Percentiles rank a stretch among this genome's conserved stretches.
Conservation (phyloP, 257 asterid genomes). For the Fraxinus americana region DNA sequence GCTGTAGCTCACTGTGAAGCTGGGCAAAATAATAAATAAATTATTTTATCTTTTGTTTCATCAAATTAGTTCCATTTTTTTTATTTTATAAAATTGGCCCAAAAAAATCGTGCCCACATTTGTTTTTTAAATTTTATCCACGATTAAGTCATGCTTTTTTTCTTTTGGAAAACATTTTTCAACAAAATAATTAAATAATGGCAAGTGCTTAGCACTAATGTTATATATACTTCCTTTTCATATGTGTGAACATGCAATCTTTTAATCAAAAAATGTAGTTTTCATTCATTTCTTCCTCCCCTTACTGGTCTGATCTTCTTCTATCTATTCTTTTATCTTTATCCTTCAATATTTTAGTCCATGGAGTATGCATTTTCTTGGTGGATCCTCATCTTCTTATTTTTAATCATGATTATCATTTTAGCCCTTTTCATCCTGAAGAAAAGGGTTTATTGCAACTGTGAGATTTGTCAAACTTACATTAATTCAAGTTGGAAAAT, state of each 20-base stretch:
- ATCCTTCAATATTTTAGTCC: conserved; percentile 12
- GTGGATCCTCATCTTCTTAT: background rate
- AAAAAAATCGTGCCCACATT: too few species aligned
- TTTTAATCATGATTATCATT: conserved; percentile 6
- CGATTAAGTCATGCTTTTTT: background rate
- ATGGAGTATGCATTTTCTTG: conserved; percentile 36
- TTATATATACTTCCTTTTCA: background rate
- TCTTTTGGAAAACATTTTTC: background rate
- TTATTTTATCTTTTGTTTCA: too few species aligned
- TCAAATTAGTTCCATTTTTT: too few species aligned
- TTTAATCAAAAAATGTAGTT: background rate
- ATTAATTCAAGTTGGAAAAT: conserved; percentile 46
- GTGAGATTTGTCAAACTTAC: conserved; percentile 60
- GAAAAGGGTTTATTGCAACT: conserved; percentile 50
- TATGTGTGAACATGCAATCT: conserved; percentile 12
- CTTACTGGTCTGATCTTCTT: conserved; percentile 17
- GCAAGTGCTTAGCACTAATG: background rate
- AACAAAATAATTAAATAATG: conserved; percentile 14
- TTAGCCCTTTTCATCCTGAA: conserved; percentile 21
- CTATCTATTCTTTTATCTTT: conserved; percentile 1
- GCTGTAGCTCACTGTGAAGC: too few species aligned
- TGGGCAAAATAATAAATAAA: too few species aligned
- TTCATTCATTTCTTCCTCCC: conserved; percentile 8
- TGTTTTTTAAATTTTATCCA: background rate
- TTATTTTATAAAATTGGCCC: too few species aligned